Base-by-base conservation (phyloP, 2,329 filamentous ascomycete genomes). In the Parascedosporium putredinis region DNA sequence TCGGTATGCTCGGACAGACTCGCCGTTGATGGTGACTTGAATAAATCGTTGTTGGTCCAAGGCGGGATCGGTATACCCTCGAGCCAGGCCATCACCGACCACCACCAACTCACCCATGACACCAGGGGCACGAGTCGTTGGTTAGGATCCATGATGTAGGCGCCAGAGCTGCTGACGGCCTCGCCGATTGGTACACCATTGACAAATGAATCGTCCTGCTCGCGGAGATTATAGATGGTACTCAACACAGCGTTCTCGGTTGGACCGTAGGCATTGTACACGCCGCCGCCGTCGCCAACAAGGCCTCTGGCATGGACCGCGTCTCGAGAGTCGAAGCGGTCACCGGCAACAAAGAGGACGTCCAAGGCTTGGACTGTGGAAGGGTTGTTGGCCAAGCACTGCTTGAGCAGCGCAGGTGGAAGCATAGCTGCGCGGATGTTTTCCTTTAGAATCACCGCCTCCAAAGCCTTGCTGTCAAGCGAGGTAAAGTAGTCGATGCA, bases 61-160 rank as follows among this genome's bases (percentile, higher is more conserved):
- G 0, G 27, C 7, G 3, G 50, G 14, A 34, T 58, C 54, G 1
- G 25, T 54, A 23, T 61, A 60, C 1, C 56, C 56, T 14, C 56
- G 50, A 1, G 55, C 54, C 9, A 57, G 47, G 12, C 55, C 51
- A 40, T 59, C 57, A 0, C 59, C 59, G 2, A 55, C 55, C 1
- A 61, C 54, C 10, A 60, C 53, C 2, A 61, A 53, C 43, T 61
- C 59, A 7, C 59, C 59, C 23, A 60, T 47, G 2, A 58, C 55
- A 0, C 59, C 58, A 1, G 49, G 0, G 52, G 50, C 0, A 60
- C 58, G 1, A 60, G 50, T 3, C 46, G 53, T 43, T 55, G 56
- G 0, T 55, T 18, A 0, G 14, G 4, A 16, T 61, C 59, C 44
- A 52, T 55, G 1, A 60, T 31, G 4, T 48, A 56, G 0, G 54